Percentiles rank a stretch among this genome's conserved stretches.
Evolutionary conservation across 177 flowering plant genomes (phyloP).

Genomic region (Tripterygium wilfordii): DNA sequence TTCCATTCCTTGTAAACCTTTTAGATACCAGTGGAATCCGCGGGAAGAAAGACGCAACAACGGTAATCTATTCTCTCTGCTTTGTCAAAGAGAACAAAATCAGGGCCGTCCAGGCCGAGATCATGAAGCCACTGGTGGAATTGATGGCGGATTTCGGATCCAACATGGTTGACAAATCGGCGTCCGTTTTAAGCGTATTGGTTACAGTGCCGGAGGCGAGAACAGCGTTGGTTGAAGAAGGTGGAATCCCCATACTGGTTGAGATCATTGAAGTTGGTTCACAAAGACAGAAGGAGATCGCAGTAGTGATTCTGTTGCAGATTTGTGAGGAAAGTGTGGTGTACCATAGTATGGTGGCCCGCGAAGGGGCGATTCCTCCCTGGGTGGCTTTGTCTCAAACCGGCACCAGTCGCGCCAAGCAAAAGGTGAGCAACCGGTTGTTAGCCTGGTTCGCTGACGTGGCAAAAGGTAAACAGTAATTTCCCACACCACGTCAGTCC

Average conservation of each 20-base stretch:
- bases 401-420: slow-evolving; percentile 68
- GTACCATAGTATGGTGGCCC: slow-evolving; percentile 67
- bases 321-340: slow-evolving; percentile 59
- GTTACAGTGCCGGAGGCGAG: slow-evolving; percentile 51
- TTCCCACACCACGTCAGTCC: too few relatives aligned
- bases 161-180: slow-evolving; percentile 90
- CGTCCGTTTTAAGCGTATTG: slow-evolving; percentile 50
- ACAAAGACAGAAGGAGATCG: slow-evolving; percentile 82
- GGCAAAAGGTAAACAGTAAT: too few relatives aligned
- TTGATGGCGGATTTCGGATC: slow-evolving; percentile 85
- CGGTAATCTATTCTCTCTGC: slow-evolving; percentile 73
- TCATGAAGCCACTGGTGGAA: slow-evolving; percentile 78
- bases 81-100: slow-evolving; percentile 75
- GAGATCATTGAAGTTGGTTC: slow-evolving; percentile 84
- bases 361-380: slow-evolving; percentile 97
- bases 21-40: slow-evolving; percentile 54
- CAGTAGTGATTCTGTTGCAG: slow-evolving; percentile 52
- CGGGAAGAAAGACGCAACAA: slow-evolving; percentile 86
- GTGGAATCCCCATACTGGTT: slow-evolving; percentile 84
- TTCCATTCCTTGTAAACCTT: slow-evolving; percentile 60
- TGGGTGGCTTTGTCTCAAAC: slow-evolving; percentile 73
- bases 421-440: slow-evolving; percentile 49
- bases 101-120: slow-evolving; percentile 64
- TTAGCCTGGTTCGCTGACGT: not conserved
- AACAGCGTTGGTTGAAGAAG: slow-evolving; percentile 72